These are phyloP conservation scores for Metarhizium robertsii DNA, from an alignment of 2,329 filamentous ascomycete species.

Conservation along the genomic window DNA sequence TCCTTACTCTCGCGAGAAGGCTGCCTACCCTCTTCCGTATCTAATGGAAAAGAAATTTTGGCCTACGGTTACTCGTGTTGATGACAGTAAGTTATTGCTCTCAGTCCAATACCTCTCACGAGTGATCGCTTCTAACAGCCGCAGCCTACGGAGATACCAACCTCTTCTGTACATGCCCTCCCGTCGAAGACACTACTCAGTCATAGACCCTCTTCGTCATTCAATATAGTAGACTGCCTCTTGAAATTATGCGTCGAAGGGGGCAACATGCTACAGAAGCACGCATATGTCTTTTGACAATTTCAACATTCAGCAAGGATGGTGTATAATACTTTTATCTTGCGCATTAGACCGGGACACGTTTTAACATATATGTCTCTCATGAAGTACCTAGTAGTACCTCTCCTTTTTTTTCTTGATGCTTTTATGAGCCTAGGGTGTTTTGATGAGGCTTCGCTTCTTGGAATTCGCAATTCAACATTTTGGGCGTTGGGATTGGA, in stretches of 20 bases:
- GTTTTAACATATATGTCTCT: neutral
- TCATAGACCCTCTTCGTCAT: neutral
- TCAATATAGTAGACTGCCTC: neutral
- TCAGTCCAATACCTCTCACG: neutral
- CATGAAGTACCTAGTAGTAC: neutral
- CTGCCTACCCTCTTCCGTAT: slow-evolving; percentile 77
- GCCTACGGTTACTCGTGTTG: slow-evolving; percentile 76
- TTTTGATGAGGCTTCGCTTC: neutral
- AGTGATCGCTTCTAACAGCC: neutral
- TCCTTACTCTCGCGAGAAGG: slow-evolving; percentile 71
- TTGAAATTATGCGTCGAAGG: neutral
- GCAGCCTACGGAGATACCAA: slow-evolving; percentile 82
- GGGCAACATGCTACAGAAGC: neutral
- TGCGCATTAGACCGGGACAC: neutral
- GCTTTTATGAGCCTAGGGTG: neutral
- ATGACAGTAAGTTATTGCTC: slow-evolving; percentile 60
- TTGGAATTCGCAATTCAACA: slow-evolving; percentile 12
- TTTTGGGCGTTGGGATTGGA: slow-evolving; percentile 7
- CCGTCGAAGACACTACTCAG: slow-evolving; percentile 55
- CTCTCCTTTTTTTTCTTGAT: neutral
- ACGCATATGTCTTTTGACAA: neutral
- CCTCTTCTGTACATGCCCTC: slow-evolving; percentile 89
- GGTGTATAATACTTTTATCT: neutral
- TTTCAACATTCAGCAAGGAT: neutral
- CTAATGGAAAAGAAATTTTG: slow-evolving; percentile 96